Evolutionary conservation across 1,284 basidiomycete genomes (phyloP).

Genomic region (Somion occarium): DNA sequence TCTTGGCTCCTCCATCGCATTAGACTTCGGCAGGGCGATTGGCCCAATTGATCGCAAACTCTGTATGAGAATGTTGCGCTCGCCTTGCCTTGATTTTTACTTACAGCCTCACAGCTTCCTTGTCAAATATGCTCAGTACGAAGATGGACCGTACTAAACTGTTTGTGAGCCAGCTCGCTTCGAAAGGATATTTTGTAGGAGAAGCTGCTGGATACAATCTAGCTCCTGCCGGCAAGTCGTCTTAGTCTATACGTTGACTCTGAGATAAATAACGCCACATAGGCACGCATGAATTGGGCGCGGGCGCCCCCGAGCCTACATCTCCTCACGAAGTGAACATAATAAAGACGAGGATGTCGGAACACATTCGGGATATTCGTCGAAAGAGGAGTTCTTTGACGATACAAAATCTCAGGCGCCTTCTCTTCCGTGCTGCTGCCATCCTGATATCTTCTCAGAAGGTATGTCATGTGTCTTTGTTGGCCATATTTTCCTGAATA

Average conservation of each 20-base stretch:
- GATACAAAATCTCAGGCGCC: constrained; percentile 76
- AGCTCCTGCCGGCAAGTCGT: constrained; percentile 26
- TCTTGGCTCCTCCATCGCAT: constrained; percentile 85
- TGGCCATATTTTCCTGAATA: constrained; percentile 3
- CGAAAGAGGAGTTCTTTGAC: constrained; percentile 69
- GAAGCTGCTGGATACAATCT: constrained; percentile 81
- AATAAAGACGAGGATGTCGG: constrained; percentile 67
- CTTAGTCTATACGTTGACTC: not conserved
- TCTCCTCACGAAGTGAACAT: constrained; percentile 19
- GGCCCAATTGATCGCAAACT: constrained; percentile 78
- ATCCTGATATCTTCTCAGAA: constrained; percentile 67
- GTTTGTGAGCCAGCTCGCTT: constrained; percentile 76
- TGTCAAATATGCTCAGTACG: constrained; percentile 52
- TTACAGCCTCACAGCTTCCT: constrained; percentile 54
- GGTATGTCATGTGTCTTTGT: constrained; percentile 40
- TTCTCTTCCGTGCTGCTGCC: constrained; percentile 87
- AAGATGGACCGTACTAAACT: constrained; percentile 75
- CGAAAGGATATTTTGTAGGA: constrained; percentile 83
- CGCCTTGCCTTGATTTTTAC: not conserved
- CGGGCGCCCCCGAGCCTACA: constrained; percentile 12
- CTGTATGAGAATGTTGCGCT: too few relatives aligned
- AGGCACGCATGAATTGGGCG: not conserved
- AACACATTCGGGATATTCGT: constrained; percentile 64
- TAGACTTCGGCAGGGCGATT: constrained; percentile 79
- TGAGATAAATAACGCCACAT: not conserved